Evolutionary conservation across 179 eudicot genomes (phyloP), one percentile per base, ranked within the genome.

Genomic region (Corrigiola litoralis): DNA sequence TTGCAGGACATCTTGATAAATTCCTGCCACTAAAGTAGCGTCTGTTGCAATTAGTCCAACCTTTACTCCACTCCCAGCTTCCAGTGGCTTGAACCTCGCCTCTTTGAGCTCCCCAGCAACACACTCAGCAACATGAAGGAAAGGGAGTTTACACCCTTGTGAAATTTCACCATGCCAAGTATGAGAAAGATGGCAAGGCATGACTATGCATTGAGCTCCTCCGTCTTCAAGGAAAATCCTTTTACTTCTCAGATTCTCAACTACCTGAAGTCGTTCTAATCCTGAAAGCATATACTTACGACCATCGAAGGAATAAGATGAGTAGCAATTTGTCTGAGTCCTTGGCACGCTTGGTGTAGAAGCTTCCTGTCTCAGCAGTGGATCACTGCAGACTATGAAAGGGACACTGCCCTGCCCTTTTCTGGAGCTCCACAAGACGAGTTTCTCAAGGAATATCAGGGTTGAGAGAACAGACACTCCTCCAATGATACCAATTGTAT

Each of bases 181-280:
- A 57, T 85, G 87, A 16, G 79, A 80, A 18, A 63, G 2, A 75
- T 82, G 82, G 63, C 89, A 82, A n/a, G 89, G 87, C 87, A 82
- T 85, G 23, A 80, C 82, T 48, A 85, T 78, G 53, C 90, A 85
- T 40, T 45, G 63, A 5, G 82, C 87, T 46, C 85, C 90, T 4
- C 83, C 80, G 37, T 76, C 68, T 62, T 82, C 87, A 5, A 85
- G 85, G 53, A 82, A 85, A 40, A 41, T 13, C 51, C 81, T 76
- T 48, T 78, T 80, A 5, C 42, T 16, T 53, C 74, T 74, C 75
- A 85, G 65, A 31, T 80, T 80, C 58, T 85, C 80, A 0, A 77
- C 67, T 13, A 75, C 11, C 0, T 3, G 21, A 21, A 38, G 10
- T 14, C 46, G 49, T 14, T 74, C 61, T 31, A 50, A 54, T 61